These are phyloP conservation scores for Candida krabiensis DNA, from an alignment of 805 yeast species.

Conservation along the genomic window DNA sequence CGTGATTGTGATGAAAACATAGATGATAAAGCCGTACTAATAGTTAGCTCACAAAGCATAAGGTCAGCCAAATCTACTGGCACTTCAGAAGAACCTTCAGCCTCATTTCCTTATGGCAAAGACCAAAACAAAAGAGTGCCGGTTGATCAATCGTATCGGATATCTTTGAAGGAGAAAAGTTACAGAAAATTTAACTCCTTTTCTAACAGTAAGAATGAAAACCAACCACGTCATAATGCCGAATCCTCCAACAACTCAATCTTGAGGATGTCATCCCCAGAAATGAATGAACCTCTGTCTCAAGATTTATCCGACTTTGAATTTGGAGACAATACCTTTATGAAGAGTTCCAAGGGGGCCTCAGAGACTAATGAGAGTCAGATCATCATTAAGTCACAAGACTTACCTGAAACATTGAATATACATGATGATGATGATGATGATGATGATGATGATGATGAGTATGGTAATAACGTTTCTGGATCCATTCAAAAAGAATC, in stretches of 20 bases:
- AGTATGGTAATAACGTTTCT: too few species aligned
- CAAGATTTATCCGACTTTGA: constrained; percentile 22
- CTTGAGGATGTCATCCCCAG: constrained; percentile 11
- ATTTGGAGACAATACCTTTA: constrained; percentile 5
- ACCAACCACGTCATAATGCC: too few species aligned
- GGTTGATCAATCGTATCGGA: too few species aligned
- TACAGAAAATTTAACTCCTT: too few species aligned
- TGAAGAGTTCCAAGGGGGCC: constrained; percentile 1
- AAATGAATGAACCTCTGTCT: constrained; percentile 20
- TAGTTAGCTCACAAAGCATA: constrained; percentile 18
- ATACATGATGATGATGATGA: constrained; percentile 4
- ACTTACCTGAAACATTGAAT: constrained; percentile 5
- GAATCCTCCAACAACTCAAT: too few species aligned
- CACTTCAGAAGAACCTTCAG: not conserved
- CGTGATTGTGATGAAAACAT: too few species aligned
- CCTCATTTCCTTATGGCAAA: not conserved
- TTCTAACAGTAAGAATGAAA: too few species aligned
- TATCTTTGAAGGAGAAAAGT: too few species aligned
- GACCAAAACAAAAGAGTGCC: not conserved
- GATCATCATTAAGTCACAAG: constrained; percentile 7
- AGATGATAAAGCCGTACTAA: too few species aligned
- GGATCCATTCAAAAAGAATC: too few species aligned
- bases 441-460: not conserved
- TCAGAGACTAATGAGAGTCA: constrained; percentile 6
- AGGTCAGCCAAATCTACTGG: constrained; percentile 6